Conservation (phyloP, 768 basidiomycete species). For the Macrolepiota albuminosa region DNA sequence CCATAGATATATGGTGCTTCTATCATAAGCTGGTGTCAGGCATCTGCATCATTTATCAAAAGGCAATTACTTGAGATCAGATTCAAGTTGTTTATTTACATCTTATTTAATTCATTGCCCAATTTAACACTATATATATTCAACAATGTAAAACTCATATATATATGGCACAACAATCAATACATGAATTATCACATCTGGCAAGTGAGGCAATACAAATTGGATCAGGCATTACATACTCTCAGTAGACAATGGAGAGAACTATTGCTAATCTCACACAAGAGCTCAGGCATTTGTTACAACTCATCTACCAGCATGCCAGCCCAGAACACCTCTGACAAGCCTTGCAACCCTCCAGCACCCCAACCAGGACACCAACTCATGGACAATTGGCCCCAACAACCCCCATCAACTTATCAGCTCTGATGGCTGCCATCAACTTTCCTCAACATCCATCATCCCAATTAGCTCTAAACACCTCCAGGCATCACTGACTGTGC, state of each 20-base stretch:
- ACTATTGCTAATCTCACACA: neutral
- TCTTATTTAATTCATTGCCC: slow-evolving; percentile 23
- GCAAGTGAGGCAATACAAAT: slow-evolving; percentile 18
- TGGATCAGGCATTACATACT: slow-evolving; percentile 16
- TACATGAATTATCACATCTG: slow-evolving; percentile 28
- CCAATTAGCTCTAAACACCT: too few species aligned
- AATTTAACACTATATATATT: slow-evolving; percentile 31
- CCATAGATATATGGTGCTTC: neutral
- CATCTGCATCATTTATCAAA: slow-evolving; percentile 6
- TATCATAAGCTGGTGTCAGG: neutral
- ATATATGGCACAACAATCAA: slow-evolving; percentile 28
- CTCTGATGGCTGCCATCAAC: too few species aligned
- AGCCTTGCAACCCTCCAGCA: too few species aligned
- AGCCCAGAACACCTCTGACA: too few species aligned
- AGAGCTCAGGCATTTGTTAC: slow-evolving; percentile 12
- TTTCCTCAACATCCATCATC: too few species aligned
- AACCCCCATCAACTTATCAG: too few species aligned
- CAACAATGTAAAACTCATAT: slow-evolving; percentile 18
- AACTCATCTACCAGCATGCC: too few species aligned
- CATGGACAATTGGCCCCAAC: too few species aligned
- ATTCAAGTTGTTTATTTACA: neutral
- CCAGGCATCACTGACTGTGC: too few species aligned
- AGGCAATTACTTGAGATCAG: neutral
- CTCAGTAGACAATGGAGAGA: slow-evolving; percentile 16
- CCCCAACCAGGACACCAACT: too few species aligned